phyloP scores from a whole-genome alignment of 2,329 filamentous ascomycete species.

The Fusarium buxicola region DNA sequence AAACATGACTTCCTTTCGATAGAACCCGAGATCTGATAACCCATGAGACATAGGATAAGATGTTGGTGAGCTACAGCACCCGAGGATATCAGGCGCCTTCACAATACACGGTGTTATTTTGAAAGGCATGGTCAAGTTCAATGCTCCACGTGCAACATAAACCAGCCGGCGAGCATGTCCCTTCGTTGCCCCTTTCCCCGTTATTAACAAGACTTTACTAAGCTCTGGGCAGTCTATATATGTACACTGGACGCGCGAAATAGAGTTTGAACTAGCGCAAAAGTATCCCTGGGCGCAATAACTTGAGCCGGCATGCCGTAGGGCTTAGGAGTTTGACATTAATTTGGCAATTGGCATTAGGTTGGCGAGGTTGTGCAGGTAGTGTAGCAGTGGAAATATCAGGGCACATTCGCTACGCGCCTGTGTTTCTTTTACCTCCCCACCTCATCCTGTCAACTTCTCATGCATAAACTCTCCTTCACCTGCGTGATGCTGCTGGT shows the following conservation, averaged over 20 bases:
- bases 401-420: too few relatives aligned
- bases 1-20: background rate
- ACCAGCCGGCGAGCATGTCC: background rate
- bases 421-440: too few relatives aligned
- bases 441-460: too few relatives aligned
- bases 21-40: background rate
- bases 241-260: background rate
- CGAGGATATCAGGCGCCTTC: too few relatives aligned
- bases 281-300: slow-evolving; percentile 4
- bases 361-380: too few relatives aligned
- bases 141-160: too few relatives aligned
- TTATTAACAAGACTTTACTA: slow-evolving; percentile 6
- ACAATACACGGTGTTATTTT: too few relatives aligned
- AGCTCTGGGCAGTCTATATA: background rate
- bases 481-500: background rate
- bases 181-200: too few relatives aligned
- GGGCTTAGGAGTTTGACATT: slow-evolving; percentile 23
- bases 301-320: slow-evolving; percentile 24
- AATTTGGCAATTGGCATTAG: background rate
- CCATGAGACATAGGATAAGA: background rate
- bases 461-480: too few relatives aligned
- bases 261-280: slow-evolving; percentile 1
- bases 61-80: background rate
- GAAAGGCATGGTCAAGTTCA: too few relatives aligned
- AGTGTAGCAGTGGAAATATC: too few relatives aligned